Percentiles rank a stretch among this genome's conserved stretches.
Conservation (phyloP, 2,329 filamentous ascomycete species). For the Orbilia quercus region DNA sequence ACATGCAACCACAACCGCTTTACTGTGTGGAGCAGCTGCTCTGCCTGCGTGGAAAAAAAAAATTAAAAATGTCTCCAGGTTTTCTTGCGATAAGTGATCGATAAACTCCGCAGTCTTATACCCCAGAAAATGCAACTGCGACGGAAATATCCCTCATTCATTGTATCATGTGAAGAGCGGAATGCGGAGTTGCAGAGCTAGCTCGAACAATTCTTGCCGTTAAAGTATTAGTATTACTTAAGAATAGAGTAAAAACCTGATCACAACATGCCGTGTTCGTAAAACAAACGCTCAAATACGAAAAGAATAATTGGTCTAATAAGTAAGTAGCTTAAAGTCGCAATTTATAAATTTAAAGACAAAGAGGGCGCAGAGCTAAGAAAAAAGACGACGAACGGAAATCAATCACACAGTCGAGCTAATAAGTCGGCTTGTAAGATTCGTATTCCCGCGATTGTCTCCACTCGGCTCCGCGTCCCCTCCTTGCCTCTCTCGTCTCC, state of each 20-base stretch:
- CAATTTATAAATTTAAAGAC: neutral
- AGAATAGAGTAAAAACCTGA: slow-evolving; percentile 22
- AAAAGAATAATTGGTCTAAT: neutral
- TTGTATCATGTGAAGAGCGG: slow-evolving; percentile 34
- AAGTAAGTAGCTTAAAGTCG: neutral
- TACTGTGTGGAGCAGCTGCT: too few relatives aligned
- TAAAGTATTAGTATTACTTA: slow-evolving; percentile 21
- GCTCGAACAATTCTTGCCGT: slow-evolving; percentile 24
- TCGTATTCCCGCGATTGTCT: slow-evolving; percentile 16
- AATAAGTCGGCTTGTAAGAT: slow-evolving; percentile 18
- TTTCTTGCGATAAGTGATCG: slow-evolving; percentile 34
- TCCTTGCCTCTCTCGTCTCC: neutral
- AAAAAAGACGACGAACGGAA: neutral
- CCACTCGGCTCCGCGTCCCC: slow-evolving; percentile 4
- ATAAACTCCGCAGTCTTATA: slow-evolving; percentile 40
- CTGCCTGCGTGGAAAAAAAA: too few relatives aligned
- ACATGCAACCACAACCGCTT: slow-evolving; percentile 53
- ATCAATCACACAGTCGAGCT: neutral
- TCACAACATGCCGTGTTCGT: neutral
- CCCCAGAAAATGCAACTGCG: slow-evolving; percentile 38
- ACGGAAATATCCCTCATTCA: slow-evolving; percentile 35
- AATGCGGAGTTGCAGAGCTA: slow-evolving; percentile 20
- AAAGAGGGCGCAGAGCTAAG: neutral
- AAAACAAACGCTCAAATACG: neutral
- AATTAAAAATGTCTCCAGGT: slow-evolving; percentile 33